These are phyloP conservation scores for Misopates orontium DNA, from an alignment of 257 asterid genomes.

Conservation along the genomic window DNA sequence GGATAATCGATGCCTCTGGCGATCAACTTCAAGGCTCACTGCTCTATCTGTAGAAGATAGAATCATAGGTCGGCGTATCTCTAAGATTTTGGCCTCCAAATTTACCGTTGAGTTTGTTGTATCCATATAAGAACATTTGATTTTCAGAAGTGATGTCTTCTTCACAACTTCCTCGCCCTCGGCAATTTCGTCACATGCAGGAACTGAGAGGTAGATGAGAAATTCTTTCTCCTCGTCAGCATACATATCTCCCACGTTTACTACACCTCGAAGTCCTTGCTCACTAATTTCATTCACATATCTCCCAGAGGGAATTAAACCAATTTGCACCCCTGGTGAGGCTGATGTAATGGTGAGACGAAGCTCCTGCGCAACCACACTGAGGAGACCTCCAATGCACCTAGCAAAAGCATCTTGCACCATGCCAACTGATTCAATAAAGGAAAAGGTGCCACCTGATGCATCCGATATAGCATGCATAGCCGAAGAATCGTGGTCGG, in stretches of 20 bases:
- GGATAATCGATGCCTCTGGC: conserved; percentile 41
- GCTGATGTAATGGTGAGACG: conserved; percentile 30
- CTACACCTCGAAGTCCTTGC: conserved; percentile 32
- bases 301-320: conserved; percentile 38
- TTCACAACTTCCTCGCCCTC: conserved; percentile 15
- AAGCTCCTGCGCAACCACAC: conserved; percentile 42
- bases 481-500: conserved; percentile 41
- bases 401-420: conserved; percentile 50
- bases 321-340: conserved; percentile 37
- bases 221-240: conserved; percentile 54
- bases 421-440: conserved; percentile 38
- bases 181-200: neutral
- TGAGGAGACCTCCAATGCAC: conserved; percentile 53
- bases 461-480: conserved; percentile 49
- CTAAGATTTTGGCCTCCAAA: conserved; percentile 30
- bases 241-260: conserved; percentile 40
- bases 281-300: conserved; percentile 27
- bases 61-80: conserved; percentile 35
- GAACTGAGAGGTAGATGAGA: conserved; percentile 35
- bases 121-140: conserved; percentile 35
- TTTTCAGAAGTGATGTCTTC: conserved; percentile 35
- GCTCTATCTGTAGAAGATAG: conserved; percentile 13
- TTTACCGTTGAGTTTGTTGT: conserved; percentile 22
- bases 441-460: conserved; percentile 56
- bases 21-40: conserved; percentile 43